A percentile compares a stretch with the other conserved stretches of the same genome.
These are phyloP conservation scores for Ophiocordyceps camponoti-rufipedis DNA, from an alignment of 2,329 filamentous ascomycete species.

Conservation along the genomic window DNA sequence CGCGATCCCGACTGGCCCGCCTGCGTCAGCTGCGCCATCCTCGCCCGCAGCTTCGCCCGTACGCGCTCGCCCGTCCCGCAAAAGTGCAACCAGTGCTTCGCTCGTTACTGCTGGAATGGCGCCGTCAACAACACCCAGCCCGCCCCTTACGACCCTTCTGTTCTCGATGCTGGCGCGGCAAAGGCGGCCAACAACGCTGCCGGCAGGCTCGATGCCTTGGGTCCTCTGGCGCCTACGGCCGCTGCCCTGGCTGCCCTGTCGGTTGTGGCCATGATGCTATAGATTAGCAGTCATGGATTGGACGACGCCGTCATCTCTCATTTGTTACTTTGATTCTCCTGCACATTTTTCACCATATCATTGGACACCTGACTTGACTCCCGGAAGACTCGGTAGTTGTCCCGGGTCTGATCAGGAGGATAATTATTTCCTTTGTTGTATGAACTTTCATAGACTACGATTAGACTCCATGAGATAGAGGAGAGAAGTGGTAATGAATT, in stretches of 20 bases:
- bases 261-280: neutral
- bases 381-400: too few relatives aligned
- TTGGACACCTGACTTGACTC: too few relatives aligned
- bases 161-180: slow-evolving; percentile 4
- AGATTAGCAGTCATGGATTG: neutral
- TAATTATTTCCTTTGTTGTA: neutral
- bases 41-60: slow-evolving; percentile 56
- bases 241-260: neutral
- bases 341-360: too few relatives aligned
- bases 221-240: neutral
- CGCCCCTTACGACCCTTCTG: slow-evolving; percentile 14
- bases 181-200: slow-evolving; percentile 10
- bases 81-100: slow-evolving; percentile 61
- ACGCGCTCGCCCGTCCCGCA: slow-evolving; percentile 51
- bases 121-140: slow-evolving; percentile 22
- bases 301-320: too few relatives aligned
- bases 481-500: too few relatives aligned
- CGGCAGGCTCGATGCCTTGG: neutral
- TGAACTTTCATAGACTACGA: neutral
- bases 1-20: slow-evolving; percentile 56
- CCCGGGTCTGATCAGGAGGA: neutral
- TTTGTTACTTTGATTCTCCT: too few relatives aligned
- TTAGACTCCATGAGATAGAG: too few relatives aligned
- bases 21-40: slow-evolving; percentile 76
- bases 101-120: slow-evolving; percentile 80